A percentile compares a stretch with the other conserved stretches of the same genome.
Conservation (phyloP, 176 grass and related monocot species). For the Oryza meridionalis region DNA sequence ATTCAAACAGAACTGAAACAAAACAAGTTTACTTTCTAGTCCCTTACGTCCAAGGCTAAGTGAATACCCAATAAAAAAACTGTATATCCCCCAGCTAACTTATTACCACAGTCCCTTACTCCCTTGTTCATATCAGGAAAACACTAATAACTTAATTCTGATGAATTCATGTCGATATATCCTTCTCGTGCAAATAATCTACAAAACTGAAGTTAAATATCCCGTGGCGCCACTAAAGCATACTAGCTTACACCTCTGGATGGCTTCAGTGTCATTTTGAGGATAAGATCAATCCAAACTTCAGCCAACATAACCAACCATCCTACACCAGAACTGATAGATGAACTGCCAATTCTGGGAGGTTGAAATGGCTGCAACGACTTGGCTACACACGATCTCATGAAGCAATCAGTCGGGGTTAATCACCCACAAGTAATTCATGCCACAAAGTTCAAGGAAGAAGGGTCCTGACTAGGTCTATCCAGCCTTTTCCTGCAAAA, state of each 20-base stretch:
- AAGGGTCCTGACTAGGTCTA: slow-evolving; percentile 24
- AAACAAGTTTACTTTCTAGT: neutral
- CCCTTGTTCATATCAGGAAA: neutral
- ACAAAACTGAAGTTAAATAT: slow-evolving; percentile 5
- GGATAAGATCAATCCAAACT: neutral
- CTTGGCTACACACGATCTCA: slow-evolving; percentile 5
- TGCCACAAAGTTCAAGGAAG: slow-evolving; percentile 44
- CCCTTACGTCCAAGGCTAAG: neutral
- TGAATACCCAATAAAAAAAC: neutral
- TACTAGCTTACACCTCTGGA: neutral
- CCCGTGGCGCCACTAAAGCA: slow-evolving; percentile 6
- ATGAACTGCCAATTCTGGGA: neutral
- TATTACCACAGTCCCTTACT: neutral
- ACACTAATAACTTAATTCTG: slow-evolving; percentile 1
- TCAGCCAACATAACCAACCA: neutral
- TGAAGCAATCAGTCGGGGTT: slow-evolving; percentile 11
- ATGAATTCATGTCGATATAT: neutral
- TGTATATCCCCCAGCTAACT: neutral
- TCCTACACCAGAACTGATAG: slow-evolving; percentile 19
- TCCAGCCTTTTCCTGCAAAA: slow-evolving; percentile 58
- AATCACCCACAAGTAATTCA: slow-evolving; percentile 30
- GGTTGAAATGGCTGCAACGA: slow-evolving; percentile 14
- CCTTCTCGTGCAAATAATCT: slow-evolving; percentile 22
- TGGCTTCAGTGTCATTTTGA: neutral
- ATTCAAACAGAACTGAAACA: neutral